Evolutionary conservation across 305 asterid species (phyloP), one percentile per base, ranked within the genome.

Genomic region (Fraxinus nigra): DNA sequence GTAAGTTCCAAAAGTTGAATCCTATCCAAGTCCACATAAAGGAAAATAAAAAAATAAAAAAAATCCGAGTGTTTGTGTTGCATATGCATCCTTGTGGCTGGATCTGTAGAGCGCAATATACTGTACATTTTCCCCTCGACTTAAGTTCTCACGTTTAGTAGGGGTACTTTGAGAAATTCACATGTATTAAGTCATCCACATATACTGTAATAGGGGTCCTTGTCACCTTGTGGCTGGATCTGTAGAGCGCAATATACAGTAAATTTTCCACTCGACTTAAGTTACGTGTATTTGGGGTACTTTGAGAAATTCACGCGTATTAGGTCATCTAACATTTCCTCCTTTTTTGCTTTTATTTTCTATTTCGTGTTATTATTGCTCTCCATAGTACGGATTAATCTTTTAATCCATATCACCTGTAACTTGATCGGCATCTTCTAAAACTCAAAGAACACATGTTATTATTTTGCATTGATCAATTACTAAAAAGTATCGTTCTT

Each of bases 21-120:
- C 13, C 76, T 32, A 84, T 72, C 43, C 82, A 30, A 76, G 75
- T 37, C 35, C 79, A 73, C 59, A 69, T 14, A 34, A 72, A n/a
- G 33, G 76, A 5, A 7, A 73, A 63, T 7, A 34, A 24, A 9
- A 26, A 40, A 35, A 51, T n/a, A 28, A 38, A 9, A 9, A 40
- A 80, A 74, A 10, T 35, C 10, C 0, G 26, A 1, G 46, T 34
- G 76, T 33, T 33, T 33, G 38, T 69, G 75, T 69, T 22, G 70
- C 32, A 24, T 59, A 7, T 59, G 69, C 13, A 3, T 59, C 69
- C 69, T 22, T 20, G 30, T 8, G 30, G 69, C 30, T 2, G 13
- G 69, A 59, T 61, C 6, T 61, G 16, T 22, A 22, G 16, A 61
- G 72, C 16, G 0, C 32, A 61, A 22, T 22, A 22, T 24, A 61